Conservation (phyloP, 1,284 basidiomycete species). For the Austroboletus novae-zelandiae region DNA sequence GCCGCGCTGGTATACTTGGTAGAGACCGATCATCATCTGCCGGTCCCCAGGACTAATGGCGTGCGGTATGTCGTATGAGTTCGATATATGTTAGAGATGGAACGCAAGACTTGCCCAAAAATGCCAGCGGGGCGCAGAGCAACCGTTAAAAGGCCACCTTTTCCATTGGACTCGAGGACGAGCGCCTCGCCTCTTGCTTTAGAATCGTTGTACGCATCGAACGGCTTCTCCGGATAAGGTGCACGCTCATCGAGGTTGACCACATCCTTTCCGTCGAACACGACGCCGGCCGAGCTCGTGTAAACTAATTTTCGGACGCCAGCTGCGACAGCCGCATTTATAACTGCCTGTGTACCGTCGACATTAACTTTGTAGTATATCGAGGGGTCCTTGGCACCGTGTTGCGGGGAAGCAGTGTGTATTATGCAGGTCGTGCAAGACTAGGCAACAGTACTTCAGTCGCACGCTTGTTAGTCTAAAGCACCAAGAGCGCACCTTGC, state of each 20-base stretch:
- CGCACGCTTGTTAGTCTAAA: not conserved
- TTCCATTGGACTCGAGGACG: slow-evolving; percentile 84
- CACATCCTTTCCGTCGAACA: slow-evolving; percentile 83
- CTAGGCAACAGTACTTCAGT: slow-evolving; percentile 36
- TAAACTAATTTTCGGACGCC: slow-evolving; percentile 89
- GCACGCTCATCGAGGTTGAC: slow-evolving; percentile 90
- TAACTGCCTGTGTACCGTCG: slow-evolving; percentile 83
- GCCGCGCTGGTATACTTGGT: slow-evolving; percentile 76
- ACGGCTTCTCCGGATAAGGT: slow-evolving; percentile 68
- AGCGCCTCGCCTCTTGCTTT: slow-evolving; percentile 91
- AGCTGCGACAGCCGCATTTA: slow-evolving; percentile 73
- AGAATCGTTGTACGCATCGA: slow-evolving; percentile 97
- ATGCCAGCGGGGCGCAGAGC: slow-evolving; percentile 93
- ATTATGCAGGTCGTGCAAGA: slow-evolving; percentile 85
- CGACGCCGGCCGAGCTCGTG: slow-evolving; percentile 92
- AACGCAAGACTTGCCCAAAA: slow-evolving; percentile 68
- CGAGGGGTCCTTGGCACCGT: slow-evolving; percentile 66
- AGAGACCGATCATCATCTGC: slow-evolving; percentile 81
- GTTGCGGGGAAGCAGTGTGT: slow-evolving; percentile 92
- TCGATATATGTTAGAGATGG: not conserved
- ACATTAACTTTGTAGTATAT: slow-evolving; percentile 95
- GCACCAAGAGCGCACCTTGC: slow-evolving; percentile 50
- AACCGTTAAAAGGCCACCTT: slow-evolving; percentile 82
- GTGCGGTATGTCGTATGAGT: slow-evolving; percentile 31
- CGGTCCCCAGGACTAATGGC: slow-evolving; percentile 80